Percentiles rank a stretch among this genome's conserved stretches.
Conservation (phyloP, 2,329 filamentous ascomycete genomes). For the Talaromyces sp. region DNA sequence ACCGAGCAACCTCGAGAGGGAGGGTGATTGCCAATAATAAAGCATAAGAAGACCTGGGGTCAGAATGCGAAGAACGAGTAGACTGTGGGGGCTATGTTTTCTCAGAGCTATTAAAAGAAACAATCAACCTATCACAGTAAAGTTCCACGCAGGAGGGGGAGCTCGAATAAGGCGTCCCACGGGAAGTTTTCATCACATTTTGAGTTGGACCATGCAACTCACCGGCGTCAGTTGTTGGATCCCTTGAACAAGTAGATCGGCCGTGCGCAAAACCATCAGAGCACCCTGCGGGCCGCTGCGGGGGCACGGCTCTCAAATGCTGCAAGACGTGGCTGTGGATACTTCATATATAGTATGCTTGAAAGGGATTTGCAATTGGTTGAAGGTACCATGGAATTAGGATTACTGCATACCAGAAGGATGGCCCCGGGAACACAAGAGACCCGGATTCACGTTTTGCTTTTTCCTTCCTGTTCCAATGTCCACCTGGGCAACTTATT, state of each 20-base stretch:
- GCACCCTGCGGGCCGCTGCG: background rate
- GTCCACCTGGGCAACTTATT: background rate
- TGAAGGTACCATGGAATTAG: background rate
- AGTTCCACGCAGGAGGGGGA: background rate
- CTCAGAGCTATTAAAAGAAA: background rate
- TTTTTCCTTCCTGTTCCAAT: background rate
- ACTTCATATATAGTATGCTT: background rate
- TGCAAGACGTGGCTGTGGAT: background rate
- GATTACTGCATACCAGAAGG: background rate
- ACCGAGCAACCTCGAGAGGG: background rate
- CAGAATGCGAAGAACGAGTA: background rate
- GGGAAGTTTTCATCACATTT: background rate
- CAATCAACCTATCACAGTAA: background rate
- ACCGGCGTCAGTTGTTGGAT: background rate
- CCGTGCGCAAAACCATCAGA: background rate
- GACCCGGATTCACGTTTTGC: background rate
- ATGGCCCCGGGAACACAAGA: background rate
- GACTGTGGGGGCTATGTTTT: conserved; percentile 1
- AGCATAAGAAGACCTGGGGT: background rate
- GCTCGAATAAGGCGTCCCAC: background rate
- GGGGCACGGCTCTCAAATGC: background rate
- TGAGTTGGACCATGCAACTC: background rate
- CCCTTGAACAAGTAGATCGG: background rate
- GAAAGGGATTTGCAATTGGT: background rate
- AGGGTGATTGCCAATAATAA: background rate